phyloP scores from a whole-genome alignment of 2,329 filamentous ascomycete species.

The Keithomyces neogunnii region DNA sequence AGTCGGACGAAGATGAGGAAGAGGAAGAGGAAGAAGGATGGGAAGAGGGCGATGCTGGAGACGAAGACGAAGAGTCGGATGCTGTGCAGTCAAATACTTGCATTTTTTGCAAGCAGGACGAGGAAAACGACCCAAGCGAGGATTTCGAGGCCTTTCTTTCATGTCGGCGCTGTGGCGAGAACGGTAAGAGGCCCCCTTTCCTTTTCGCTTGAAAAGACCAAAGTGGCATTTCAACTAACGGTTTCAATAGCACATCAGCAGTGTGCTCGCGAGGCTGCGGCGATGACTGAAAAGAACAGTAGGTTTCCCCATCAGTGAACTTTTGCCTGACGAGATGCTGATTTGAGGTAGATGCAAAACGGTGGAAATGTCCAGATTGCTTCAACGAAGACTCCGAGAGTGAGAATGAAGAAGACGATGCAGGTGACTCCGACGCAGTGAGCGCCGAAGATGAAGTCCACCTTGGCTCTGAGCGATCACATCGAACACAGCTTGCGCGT shows the following conservation, averaged over 20 bases:
- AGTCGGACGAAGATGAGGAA: slow-evolving; percentile 42
- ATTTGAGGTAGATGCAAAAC: slow-evolving; percentile 28
- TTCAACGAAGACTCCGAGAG: slow-evolving; percentile 18
- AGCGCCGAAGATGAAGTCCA: slow-evolving; percentile 14
- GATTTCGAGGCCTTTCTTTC: slow-evolving; percentile 73
- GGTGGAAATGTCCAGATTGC: slow-evolving; percentile 47
- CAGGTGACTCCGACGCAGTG: slow-evolving; percentile 18
- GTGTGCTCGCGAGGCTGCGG: slow-evolving; percentile 65
- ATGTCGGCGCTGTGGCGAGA: slow-evolving; percentile 71
- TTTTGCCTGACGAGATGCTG: slow-evolving; percentile 10
- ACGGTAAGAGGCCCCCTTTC: slow-evolving; percentile 51
- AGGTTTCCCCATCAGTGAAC: slow-evolving; percentile 4
- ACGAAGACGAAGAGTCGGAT: slow-evolving; percentile 10
- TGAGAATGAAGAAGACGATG: slow-evolving; percentile 20
- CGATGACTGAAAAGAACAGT: slow-evolving; percentile 26
- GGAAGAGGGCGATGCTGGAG: slow-evolving; percentile 7
- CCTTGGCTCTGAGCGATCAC: slow-evolving; percentile 19
- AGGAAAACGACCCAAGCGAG: slow-evolving; percentile 73
- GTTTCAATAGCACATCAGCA: slow-evolving; percentile 70
- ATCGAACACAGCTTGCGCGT: slow-evolving; percentile 32
- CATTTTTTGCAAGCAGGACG: slow-evolving; percentile 76
- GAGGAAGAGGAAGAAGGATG: slow-evolving; percentile 17
- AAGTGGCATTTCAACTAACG: slow-evolving; percentile 24
- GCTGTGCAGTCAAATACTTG: slow-evolving; percentile 27
- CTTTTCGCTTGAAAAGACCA: slow-evolving; percentile 12